Percentiles rank a stretch among this genome's conserved stretches.
Conservation (phyloP, 73 alveolate species). For the Urostyla sp. region DNA sequence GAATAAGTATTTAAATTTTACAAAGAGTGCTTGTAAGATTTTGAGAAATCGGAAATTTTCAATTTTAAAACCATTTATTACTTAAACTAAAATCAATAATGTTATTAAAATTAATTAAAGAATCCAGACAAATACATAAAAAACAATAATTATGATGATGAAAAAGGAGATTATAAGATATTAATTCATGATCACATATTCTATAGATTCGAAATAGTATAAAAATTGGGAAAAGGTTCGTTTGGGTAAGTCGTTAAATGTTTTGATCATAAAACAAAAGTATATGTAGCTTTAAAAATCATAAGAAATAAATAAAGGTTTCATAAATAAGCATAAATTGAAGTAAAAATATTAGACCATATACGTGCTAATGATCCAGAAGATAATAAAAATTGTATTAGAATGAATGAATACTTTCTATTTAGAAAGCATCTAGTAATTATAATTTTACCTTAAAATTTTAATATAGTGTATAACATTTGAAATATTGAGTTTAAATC, state of each 20-base stretch:
- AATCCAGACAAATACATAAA: not conserved
- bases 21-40: not conserved
- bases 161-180: conserved; percentile 84
- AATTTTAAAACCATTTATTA: not conserved
- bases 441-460: not conserved
- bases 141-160: conserved; percentile 72
- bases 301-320: conserved; percentile 79
- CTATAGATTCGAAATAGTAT: conserved; percentile 89
- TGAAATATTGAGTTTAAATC: conserved; percentile 70
- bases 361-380: conserved; percentile 46
- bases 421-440: conserved; percentile 65
- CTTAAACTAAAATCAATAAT: not conserved
- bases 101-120: too few relatives aligned
- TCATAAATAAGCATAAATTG: conserved; percentile 83
- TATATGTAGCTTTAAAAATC: conserved; percentile 86
- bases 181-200: conserved; percentile 83
- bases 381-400: conserved; percentile 51
- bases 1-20: too few relatives aligned
- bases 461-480: conserved; percentile 50
- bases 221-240: conserved; percentile 92
- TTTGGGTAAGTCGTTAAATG: conserved; percentile 92
- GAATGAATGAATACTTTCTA: conserved; percentile 60
- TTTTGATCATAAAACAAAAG: conserved; percentile 81
- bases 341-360: conserved; percentile 67
- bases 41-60: not conserved